A percentile compares a stretch with the other conserved stretches of the same genome.
Conservation (phyloP, 179 eudicot species). For the Pouteria campechiana region DNA sequence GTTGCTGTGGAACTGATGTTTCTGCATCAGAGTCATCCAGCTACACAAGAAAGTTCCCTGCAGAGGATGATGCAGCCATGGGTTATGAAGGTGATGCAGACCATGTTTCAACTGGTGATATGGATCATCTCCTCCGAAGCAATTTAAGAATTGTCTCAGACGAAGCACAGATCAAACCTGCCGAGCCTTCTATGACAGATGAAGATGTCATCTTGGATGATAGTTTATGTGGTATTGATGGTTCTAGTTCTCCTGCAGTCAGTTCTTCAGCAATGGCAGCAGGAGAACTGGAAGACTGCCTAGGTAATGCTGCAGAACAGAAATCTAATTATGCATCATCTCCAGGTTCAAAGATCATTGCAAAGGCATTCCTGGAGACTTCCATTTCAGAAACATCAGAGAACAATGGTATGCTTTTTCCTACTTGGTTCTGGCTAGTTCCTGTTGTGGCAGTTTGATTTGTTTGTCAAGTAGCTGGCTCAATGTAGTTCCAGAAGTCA, state of each 20-base stretch:
- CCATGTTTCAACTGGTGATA: conserved; percentile 12
- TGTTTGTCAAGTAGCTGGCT: no score
- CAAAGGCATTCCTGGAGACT: conserved; percentile 37
- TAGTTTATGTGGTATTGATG: conserved; percentile 22
- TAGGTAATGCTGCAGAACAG: conserved; percentile 40
- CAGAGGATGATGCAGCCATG: conserved; percentile 14
- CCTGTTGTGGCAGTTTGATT: no score
- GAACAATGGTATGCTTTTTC: no score
- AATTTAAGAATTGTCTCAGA: conserved; percentile 4
- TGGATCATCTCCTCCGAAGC: conserved; percentile 14
- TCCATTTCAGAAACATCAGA: conserved; percentile 9
- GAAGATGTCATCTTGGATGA: conserved; percentile 16
- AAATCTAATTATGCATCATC: conserved; percentile 34
- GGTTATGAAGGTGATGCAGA: conserved; percentile 26
- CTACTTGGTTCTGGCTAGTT: no score
- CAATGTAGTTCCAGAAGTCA: no score
- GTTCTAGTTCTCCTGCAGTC: conserved; percentile 23
- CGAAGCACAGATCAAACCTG: no score
- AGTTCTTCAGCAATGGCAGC: conserved; percentile 46
- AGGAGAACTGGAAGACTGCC: conserved; percentile 41
- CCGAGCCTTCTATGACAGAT: conserved; percentile 18
- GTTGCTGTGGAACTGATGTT: conserved; percentile 11
- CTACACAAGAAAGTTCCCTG: conserved; percentile 6
- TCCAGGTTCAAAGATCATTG: conserved; percentile 13
- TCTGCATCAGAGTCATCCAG: conserved; percentile 13